These are phyloP conservation scores for Clarireedia monteithiana DNA, from an alignment of 2,329 filamentous ascomycete species.

Conservation along the genomic window DNA sequence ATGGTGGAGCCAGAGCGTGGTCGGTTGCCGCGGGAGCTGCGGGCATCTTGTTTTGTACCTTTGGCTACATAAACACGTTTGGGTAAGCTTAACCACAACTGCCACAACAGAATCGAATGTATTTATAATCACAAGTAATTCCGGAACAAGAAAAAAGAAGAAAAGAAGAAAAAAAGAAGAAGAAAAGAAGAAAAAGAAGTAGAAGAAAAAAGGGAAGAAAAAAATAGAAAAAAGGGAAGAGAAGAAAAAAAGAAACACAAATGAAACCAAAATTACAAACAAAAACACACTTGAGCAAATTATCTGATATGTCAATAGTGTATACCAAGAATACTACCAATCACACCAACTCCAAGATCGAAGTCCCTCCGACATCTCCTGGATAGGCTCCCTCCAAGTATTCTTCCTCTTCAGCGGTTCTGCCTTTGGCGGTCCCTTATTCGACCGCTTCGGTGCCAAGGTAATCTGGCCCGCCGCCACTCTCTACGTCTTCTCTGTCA, in stretches of 20 bases:
- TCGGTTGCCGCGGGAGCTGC: slow-evolving; percentile 41
- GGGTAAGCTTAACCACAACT: slow-evolving; percentile 10
- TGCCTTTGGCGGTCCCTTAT: slow-evolving; percentile 4
- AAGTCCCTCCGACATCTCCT: slow-evolving; percentile 4
- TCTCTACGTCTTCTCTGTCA: slow-evolving; percentile 18
- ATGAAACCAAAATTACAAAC: not conserved
- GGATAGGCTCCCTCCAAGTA: slow-evolving; percentile 1
- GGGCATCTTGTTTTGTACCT: slow-evolving; percentile 37
- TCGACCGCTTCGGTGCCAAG: slow-evolving; percentile 39
- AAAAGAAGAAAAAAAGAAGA: too few species aligned
- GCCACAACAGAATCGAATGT: not conserved
- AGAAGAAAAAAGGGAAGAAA: too few species aligned
- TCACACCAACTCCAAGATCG: slow-evolving; percentile 37
- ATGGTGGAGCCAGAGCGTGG: slow-evolving; percentile 47
- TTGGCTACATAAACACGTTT: slow-evolving; percentile 37
- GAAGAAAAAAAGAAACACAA: not conserved
- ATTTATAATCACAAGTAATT: not conserved
- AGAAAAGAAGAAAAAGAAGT: too few species aligned
- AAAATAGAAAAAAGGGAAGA: too few species aligned
- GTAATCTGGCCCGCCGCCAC: slow-evolving; percentile 30
- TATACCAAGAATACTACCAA: slow-evolving; percentile 51
- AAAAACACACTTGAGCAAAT: not conserved
- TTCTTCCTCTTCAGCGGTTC: slow-evolving; percentile 6
- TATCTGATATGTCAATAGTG: slow-evolving; percentile 30
- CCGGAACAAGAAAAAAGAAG: too few species aligned